Base-by-base conservation (phyloP, 176 grass and related monocot species). In the Eragrostis curvula region DNA sequence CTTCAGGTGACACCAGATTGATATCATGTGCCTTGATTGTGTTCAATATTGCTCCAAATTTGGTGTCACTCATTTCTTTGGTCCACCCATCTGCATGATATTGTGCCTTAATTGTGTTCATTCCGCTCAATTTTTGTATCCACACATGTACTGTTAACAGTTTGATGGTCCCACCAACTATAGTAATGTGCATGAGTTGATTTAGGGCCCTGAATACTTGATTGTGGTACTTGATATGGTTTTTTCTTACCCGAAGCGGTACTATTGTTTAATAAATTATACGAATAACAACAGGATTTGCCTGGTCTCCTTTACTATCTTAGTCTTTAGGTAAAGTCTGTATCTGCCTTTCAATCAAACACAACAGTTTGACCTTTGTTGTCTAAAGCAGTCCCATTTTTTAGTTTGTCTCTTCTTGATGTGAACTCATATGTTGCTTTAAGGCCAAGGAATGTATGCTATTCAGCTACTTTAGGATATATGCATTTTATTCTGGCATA, bases 1-100 rank as follows among this genome's bases (percentile, higher is more conserved):
- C 66, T 61, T 67, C 53, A 65, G 77, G 81, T 84, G 81, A 47
- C 58, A 85, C 49, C 78, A 78, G 69, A 63, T 86, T 57, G 25
- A 23, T 57, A 76, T 36, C 32, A 36, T 36, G 4, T 36, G 32
- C 32, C 32, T 36, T 36, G 32, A 36, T 36, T 36, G 2, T 36
- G 32, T 36, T 36, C 4, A 36, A 36, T 36, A 2, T 36, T 36
- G 32, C 32, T 36, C 32, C 32, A 36, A 4, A 10, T 13, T 17
- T n/a, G 46, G 25, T 67, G 24, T 18, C 80, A 23, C 41, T 73
- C 14, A 67, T 83, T 79, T 80, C 32, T 49, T 68, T 62, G 14
- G 46, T 70, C 53, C 30, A 53, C 13, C 40, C 46, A 64, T 85
- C 4, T 43, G 5, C 32, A 53, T 70, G 36, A 75, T 69, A 80